These are phyloP conservation scores for Hypoxylon rubiginosum DNA, from an alignment of 2,329 filamentous ascomycete species.

Conservation along the genomic window DNA sequence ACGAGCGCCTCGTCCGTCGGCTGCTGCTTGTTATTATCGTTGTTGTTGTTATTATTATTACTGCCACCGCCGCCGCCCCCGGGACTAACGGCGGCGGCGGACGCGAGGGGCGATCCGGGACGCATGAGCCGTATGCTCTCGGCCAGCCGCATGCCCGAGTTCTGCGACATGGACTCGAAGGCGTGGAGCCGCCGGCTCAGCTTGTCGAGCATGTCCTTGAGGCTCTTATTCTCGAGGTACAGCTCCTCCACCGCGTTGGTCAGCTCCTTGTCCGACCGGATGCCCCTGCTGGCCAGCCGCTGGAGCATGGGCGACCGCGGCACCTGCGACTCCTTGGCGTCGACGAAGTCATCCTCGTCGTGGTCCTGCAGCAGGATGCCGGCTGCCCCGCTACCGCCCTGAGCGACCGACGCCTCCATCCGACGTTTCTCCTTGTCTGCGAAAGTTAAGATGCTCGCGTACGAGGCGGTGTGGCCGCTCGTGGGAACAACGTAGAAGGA, in stretches of 20 bases:
- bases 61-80: background rate
- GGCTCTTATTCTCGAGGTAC: conserved; percentile 85
- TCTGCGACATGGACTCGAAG: conserved; percentile 93
- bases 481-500: conserved; percentile 97
- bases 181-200: conserved; percentile 89
- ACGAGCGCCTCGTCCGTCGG: conserved; percentile 61
- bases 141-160: conserved; percentile 85
- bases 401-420: conserved; percentile 62
- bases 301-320: conserved; percentile 59
- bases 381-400: conserved; percentile 52
- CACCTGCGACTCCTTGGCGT: conserved; percentile 78
- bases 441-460: conserved; percentile 86
- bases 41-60: conserved; percentile 30
- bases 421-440: conserved; percentile 76
- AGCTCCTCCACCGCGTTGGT: conserved; percentile 88
- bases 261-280: conserved; percentile 59
- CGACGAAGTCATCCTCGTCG: conserved; percentile 88
- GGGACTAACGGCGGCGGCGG: conserved; percentile 21
- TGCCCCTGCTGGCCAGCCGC: conserved; percentile 56
- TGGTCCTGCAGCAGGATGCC: conserved; percentile 64
- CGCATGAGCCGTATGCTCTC: conserved; percentile 80
- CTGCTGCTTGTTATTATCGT: conserved; percentile 50
- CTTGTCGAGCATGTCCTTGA: conserved; percentile 88
- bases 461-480: conserved; percentile 90
- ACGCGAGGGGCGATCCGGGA: conserved; percentile 65